Base-by-base conservation (phyloP, 2,329 filamentous ascomycete genomes). In the Penicillium sp. region DNA sequence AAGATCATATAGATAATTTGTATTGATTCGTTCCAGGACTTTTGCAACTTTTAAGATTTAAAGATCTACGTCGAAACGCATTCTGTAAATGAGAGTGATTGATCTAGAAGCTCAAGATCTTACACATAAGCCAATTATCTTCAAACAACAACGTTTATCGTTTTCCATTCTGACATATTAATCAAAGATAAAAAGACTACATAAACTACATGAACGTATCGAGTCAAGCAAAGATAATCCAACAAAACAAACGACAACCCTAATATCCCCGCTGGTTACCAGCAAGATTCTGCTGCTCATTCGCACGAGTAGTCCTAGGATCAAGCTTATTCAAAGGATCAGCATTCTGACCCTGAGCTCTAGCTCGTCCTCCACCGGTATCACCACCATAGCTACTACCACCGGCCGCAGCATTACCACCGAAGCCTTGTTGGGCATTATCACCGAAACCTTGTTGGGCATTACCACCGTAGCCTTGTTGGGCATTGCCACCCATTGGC, bases 181-280 rank as follows among this genome's bases (percentile, higher is more conserved):
- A 13, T 13, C 29, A 31, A 13, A 13, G 13, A 5, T 31, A 31
- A 10, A 4, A 13, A 4, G 13, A 33, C 31, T 33, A 7, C 0
- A 19, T 26, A n/a, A 9, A 39, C 16, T n/a, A 19, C 3, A 10
- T 39, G 4, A 19, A 10, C 7, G 10, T 9, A 14, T 31, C 11
- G 11, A 16, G 3, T 21, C n/a, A 42, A 23, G 1, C 1, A 23
- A 21, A 7, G 2, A 3, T 23, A 42, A 14, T 21, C 37, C n/a
- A 42, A 19, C 9, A 21, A 42, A 4, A 9, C 3, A 21, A 42
- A 23, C 10, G 11, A 27, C 4, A 7, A 19, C 7, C 45, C 19
- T 60, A 62, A 16, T 53, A 59, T 26, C 51, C 54, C 33, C 59
- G 54, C 59, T 62, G 59, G 16, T 60, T 46, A 7, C 48, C 26